Base-by-base conservation (phyloP, 2,329 filamentous ascomycete species). In the Penicillium sp. region DNA sequence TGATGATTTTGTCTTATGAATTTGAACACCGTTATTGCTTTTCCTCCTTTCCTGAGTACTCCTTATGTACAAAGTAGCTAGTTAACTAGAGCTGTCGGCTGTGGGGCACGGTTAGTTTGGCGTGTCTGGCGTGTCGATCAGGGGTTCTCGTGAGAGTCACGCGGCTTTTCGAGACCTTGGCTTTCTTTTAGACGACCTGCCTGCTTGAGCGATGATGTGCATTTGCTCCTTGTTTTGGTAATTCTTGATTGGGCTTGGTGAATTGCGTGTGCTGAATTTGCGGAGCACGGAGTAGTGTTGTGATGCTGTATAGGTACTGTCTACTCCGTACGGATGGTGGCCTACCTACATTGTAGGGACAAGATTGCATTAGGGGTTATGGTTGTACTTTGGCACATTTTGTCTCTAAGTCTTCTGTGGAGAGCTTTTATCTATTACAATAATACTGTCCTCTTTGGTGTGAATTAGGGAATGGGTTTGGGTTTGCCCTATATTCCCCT, bases 91-190 rank as follows among this genome's bases (percentile, higher is more conserved):
- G 44, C 44, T 47, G 33, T 54, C 8, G 17, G 21, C 6, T 17
- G 49, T 57, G 49, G 49, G 36, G 45, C 45, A 35, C 3, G 19
- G 21, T 21, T 31, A 33, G 27, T 25, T n/a, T 57, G 43, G 50
- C 55, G 42, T 57, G 55, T 25, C 23, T 57, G 43, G 50, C 55
- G 42, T 57, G 55, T 48, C 55, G 55, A 57, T 57, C 55, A 57
- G 49, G 55, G 55, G 54, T 42, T 55, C n/a, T 31, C 23, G 6
- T 25, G 25, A 25, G 19, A 21, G 27, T 57, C 54, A 57, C 27
- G 35, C 17, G 54, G 49, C 27, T 57, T 51, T 57, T 41, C 2
- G 10, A 21, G 25, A 17, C 42, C 27, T 48, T 3, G 17, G 33
- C 33, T 35, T 17, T 45, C 10, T 21, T 31, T 56, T 21, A 29